Percentiles rank a stretch among this genome's conserved stretches.
phyloP scores from a whole-genome alignment of 139 green algal species.

The Asterochloris sp. region DNA sequence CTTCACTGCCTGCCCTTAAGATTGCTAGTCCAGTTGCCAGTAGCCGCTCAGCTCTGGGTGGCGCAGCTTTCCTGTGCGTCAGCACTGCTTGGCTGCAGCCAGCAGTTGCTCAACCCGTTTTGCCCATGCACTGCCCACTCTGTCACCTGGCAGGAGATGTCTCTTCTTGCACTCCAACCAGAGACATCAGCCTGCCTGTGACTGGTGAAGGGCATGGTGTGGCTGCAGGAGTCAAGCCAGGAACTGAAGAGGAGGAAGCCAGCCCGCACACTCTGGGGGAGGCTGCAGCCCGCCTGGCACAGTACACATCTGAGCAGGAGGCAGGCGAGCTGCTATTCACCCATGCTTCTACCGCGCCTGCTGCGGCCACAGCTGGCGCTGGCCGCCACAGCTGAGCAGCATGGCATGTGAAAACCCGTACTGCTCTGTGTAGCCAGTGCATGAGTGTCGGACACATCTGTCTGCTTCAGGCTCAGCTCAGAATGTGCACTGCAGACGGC shows the following conservation, averaged over 20 bases:
- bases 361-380: neutral
- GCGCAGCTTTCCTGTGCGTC: too few species aligned
- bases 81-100: too few species aligned
- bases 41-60: too few species aligned
- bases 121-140: too few species aligned
- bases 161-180: too few species aligned
- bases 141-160: too few species aligned
- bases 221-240: too few species aligned
- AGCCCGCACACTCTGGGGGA: slow-evolving; percentile 57
- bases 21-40: too few species aligned
- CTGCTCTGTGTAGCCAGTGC: neutral
- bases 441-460: neutral
- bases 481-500: neutral
- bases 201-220: too few species aligned
- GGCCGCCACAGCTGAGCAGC: neutral
- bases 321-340: slow-evolving; percentile 9
- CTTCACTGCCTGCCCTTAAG: too few species aligned
- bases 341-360: neutral
- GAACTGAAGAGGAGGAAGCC: slow-evolving; percentile 39
- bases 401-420: neutral
- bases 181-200: too few species aligned
- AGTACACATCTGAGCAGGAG: slow-evolving; percentile 44
- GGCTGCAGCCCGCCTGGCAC: slow-evolving; percentile 54
- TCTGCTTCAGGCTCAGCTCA: neutral
- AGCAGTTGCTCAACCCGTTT: too few species aligned